Conservation (phyloP, 2,329 filamentous ascomycete genomes). For the Pseudohalonectria lignicola region DNA sequence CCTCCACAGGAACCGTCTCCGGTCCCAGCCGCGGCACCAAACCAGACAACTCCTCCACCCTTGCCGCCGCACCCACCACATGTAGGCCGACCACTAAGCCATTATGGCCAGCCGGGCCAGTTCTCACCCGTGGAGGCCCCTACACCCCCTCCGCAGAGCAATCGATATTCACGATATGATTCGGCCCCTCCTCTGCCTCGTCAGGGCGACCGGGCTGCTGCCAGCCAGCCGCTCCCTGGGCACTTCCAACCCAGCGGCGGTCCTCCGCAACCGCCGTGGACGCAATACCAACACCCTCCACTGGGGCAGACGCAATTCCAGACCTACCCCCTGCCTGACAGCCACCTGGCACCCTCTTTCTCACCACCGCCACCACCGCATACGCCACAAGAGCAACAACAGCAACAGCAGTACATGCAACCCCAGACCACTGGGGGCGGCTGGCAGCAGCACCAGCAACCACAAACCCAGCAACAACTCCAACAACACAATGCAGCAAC, state of each 20-base stretch:
- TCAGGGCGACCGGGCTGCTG: background rate
- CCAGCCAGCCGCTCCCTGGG: too few species aligned
- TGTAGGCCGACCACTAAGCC: slow-evolving; percentile 2
- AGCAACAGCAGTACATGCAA: too few species aligned
- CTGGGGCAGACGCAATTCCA: slow-evolving; percentile 1
- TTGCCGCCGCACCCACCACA: slow-evolving; percentile 22
- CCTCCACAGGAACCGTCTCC: slow-evolving; percentile 12
- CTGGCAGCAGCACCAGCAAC: slow-evolving; percentile 6
- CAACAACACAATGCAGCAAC: slow-evolving; percentile 5
- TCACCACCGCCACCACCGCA: background rate
- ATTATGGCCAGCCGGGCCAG: slow-evolving; percentile 1
- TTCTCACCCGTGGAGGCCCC: too few species aligned
- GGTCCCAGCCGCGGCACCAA: slow-evolving; percentile 20
- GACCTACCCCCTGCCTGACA: too few species aligned
- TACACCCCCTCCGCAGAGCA: slow-evolving; percentile 5
- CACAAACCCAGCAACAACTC: background rate
- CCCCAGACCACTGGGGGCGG: too few species aligned
- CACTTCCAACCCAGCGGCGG: too few species aligned
- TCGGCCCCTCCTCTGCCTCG: slow-evolving; percentile 31
- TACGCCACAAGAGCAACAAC: background rate
- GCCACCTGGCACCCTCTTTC: too few species aligned
- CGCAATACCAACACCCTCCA: background rate
- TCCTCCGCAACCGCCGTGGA: slow-evolving; percentile 18
- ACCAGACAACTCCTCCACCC: slow-evolving; percentile 13
- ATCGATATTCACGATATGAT: slow-evolving; percentile 30